Percentiles rank a stretch among this genome's conserved stretches.
These are phyloP conservation scores for Pleurotus ostreatus DNA, from an alignment of 768 basidiomycete species.

Conservation along the genomic window DNA sequence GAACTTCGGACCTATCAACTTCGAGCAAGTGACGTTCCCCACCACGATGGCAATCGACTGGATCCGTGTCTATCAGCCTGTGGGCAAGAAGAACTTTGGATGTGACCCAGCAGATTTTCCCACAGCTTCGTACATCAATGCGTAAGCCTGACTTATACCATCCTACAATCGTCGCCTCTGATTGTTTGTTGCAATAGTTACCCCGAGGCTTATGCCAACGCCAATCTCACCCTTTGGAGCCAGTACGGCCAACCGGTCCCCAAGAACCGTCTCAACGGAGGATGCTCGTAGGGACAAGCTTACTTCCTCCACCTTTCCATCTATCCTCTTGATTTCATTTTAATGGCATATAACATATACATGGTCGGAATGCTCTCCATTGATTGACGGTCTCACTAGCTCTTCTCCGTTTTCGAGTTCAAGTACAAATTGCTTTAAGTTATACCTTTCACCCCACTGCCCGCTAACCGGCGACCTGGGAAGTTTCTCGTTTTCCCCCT, in stretches of 20 bases:
- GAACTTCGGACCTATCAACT: constrained; percentile 66
- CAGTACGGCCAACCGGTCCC: constrained; percentile 32
- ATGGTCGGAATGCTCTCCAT: too few species aligned
- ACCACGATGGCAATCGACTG: constrained; percentile 73
- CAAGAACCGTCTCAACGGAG: constrained; percentile 29
- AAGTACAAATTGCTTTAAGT: too few species aligned
- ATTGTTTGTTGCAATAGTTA: constrained; percentile 21
- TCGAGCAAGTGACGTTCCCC: constrained; percentile 49
- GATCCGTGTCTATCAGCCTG: constrained; percentile 70
- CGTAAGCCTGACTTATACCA: constrained; percentile 28
- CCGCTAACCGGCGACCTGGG: too few species aligned
- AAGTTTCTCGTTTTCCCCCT: too few species aligned
- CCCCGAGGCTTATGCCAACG: constrained; percentile 34
- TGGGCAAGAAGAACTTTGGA: constrained; percentile 46
- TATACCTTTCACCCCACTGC: too few species aligned
- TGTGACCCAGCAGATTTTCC: constrained; percentile 74
- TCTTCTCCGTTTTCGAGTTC: too few species aligned
- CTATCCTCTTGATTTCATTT: too few species aligned
- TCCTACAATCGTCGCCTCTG: neutral
- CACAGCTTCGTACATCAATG: constrained; percentile 70
- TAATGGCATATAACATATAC: too few species aligned
- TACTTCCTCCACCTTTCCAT: neutral
- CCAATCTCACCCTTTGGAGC: constrained; percentile 38
- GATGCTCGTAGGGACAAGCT: constrained; percentile 10
- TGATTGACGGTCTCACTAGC: too few species aligned